Conservation (phyloP, 208 protist genomes). For the Leishmania turanica region DNA sequence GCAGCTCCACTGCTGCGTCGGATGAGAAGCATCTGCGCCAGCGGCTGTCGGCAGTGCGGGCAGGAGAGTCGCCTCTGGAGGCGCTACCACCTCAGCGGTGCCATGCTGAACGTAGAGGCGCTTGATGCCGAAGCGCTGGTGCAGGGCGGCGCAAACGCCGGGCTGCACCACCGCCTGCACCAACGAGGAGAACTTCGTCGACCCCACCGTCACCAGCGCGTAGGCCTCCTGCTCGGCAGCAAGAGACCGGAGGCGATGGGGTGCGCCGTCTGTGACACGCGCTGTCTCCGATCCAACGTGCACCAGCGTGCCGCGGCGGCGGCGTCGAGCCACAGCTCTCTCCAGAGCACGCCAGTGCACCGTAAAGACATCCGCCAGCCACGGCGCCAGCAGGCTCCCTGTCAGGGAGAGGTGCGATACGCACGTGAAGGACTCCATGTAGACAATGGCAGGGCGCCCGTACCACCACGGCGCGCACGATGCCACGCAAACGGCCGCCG, state of each 20-base stretch:
- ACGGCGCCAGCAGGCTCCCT: slow-evolving; percentile 64
- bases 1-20: slow-evolving; percentile 22
- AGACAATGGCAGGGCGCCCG: slow-evolving; percentile 68
- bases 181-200: slow-evolving; percentile 79
- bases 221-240: slow-evolving; percentile 20
- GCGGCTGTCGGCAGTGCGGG: not conserved
- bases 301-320: slow-evolving; percentile 33
- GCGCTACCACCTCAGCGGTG: slow-evolving; percentile 22
- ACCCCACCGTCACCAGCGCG: slow-evolving; percentile 91
- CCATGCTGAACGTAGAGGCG: slow-evolving; percentile 84
- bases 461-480: slow-evolving; percentile 42
- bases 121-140: slow-evolving; percentile 44
- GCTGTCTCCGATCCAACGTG: slow-evolving; percentile 40
- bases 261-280: not conserved
- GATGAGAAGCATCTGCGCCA: not conserved
- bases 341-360: slow-evolving; percentile 80
- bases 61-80: slow-evolving; percentile 2
- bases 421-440: slow-evolving; percentile 91
- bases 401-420: slow-evolving; percentile 83
- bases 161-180: slow-evolving; percentile 51
- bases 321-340: slow-evolving; percentile 21
- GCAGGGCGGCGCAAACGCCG: slow-evolving; percentile 41
- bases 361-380: slow-evolving; percentile 75
- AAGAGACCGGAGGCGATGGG: not conserved
- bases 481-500: slow-evolving; percentile 53